Percentiles rank a stretch among this genome's conserved stretches.
phyloP scores from a whole-genome alignment of 257 asterid genomes.

The Capsicum rhomboideum region DNA sequence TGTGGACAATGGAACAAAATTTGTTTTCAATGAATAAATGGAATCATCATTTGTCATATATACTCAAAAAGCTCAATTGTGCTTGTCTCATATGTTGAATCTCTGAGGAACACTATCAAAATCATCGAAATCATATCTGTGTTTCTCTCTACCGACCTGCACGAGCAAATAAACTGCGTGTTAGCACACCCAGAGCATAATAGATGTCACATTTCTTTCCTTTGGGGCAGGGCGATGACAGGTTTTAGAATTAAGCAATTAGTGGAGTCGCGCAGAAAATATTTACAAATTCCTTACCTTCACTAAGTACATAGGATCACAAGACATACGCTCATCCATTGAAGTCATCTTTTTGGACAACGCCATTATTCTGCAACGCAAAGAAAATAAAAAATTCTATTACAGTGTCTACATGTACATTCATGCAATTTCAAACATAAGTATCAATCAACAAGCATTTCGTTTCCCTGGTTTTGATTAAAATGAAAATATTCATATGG shows the following conservation, averaged over 20 bases:
- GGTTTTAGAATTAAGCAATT: background rate
- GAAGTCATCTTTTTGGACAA: slow-evolving; percentile 68
- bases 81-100: slow-evolving; percentile 46
- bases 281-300: slow-evolving; percentile 34
- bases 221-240: background rate
- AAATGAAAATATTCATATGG: too few species aligned
- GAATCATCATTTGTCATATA: background rate
- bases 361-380: slow-evolving; percentile 55
- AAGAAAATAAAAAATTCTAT: background rate
- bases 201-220: background rate
- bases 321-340: slow-evolving; percentile 71
- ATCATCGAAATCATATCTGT: slow-evolving; percentile 76
- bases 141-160: slow-evolving; percentile 84
- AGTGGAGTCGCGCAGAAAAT: background rate
- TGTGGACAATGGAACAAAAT: background rate
- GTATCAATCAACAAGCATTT: too few species aligned
- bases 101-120: slow-evolving; percentile 61
- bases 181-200: background rate
- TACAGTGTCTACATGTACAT: too few species aligned
- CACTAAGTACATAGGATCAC: slow-evolving; percentile 60
- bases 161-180: background rate
- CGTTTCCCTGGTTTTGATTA: too few species aligned
- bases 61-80: background rate
- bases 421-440: too few species aligned
- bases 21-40: background rate